Conservation (phyloP, 1,139 yeast species). For the Arxiozyma heterogenica region DNA sequence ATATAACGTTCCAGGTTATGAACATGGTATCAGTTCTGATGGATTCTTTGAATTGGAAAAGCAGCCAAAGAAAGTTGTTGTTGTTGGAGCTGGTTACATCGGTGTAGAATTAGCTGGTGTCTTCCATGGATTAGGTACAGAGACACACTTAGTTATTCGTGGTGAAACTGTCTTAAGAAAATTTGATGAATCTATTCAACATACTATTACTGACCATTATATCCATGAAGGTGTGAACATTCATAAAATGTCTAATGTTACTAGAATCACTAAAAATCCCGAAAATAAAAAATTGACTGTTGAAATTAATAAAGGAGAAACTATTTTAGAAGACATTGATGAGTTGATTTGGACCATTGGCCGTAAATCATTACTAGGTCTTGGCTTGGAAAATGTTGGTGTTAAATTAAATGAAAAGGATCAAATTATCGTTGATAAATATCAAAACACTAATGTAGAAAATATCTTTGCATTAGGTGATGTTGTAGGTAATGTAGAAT, state of each 20-base stretch:
- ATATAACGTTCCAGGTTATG: conserved; percentile 59
- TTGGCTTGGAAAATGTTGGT: conserved; percentile 71
- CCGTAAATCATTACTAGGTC: conserved; percentile 62
- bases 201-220: conserved; percentile 71
- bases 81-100: conserved; percentile 97
- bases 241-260: conserved; percentile 55
- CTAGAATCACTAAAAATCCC: conserved; percentile 48
- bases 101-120: conserved; percentile 94
- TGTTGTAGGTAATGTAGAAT: conserved; percentile 80
- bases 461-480: conserved; percentile 86
- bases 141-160: conserved; percentile 80
- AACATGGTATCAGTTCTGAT: conserved; percentile 79
- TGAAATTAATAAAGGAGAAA: conserved; percentile 43
- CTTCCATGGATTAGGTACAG: conserved; percentile 79
- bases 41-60: conserved; percentile 73
- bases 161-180: conserved; percentile 83
- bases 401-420: conserved; percentile 49
- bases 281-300: conserved; percentile 56
- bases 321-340: conserved; percentile 56
- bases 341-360: conserved; percentile 90
- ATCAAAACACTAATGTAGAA: conserved; percentile 66
- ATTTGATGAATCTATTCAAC: conserved; percentile 76
- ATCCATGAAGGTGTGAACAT: conserved; percentile 71
- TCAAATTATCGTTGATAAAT: conserved; percentile 73
- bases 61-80: conserved; percentile 87